Conservation (phyloP, 768 basidiomycete genomes). For the Melanogaster broomeanus region DNA sequence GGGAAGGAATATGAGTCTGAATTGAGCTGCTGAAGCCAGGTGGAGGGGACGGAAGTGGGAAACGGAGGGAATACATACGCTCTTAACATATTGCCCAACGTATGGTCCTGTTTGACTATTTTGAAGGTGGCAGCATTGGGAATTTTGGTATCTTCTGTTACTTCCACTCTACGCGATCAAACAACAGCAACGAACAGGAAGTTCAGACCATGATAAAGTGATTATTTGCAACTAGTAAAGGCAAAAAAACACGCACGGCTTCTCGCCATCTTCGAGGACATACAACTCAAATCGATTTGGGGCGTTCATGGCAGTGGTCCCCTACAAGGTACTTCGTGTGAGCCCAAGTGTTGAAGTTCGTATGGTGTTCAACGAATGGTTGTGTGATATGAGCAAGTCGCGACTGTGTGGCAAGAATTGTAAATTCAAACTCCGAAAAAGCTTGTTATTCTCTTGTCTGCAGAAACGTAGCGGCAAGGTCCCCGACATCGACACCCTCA, state of each 20-base stretch:
- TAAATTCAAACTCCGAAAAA: conserved; percentile 28
- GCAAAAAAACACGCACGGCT: conserved; percentile 63
- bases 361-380: not conserved
- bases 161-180: conserved; percentile 67
- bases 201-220: conserved; percentile 4
- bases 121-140: conserved; percentile 96
- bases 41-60: conserved; percentile 7
- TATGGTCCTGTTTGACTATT: conserved; percentile 96
- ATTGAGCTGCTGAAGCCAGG: not conserved
- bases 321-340: not conserved
- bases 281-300: conserved; percentile 91
- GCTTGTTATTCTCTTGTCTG: conserved; percentile 4
- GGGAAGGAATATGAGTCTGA: not conserved
- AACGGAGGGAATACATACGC: conserved; percentile 53
- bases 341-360: not conserved
- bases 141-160: conserved; percentile 95
- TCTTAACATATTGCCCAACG: conserved; percentile 94
- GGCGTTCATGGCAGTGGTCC: conserved; percentile 70
- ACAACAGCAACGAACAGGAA: conserved; percentile 10
- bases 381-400: too few species aligned
- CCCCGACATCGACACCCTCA: conserved; percentile 47
- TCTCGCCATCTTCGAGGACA: conserved; percentile 92
- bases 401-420: conserved; percentile 16
- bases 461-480: conserved; percentile 16
- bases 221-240: not conserved